Percentiles rank a stretch among this genome's conserved stretches.
Conservation (phyloP, 306 rosid species). For the Styphnolobium japonicum region DNA sequence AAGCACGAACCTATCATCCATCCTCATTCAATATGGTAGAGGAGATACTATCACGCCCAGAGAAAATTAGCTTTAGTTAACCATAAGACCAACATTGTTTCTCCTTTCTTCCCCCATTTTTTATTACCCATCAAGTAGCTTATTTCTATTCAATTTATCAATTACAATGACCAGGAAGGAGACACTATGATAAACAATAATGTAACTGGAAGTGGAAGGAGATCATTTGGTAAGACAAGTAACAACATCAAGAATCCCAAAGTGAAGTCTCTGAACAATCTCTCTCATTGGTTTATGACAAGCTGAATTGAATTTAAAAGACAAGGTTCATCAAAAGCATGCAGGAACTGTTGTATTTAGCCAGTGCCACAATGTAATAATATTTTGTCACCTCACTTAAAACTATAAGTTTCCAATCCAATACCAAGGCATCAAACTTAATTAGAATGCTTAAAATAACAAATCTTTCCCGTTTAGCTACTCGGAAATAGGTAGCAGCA, state of each 20-base stretch:
- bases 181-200: too few species aligned
- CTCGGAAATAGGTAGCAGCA: neutral
- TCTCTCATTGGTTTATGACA: neutral
- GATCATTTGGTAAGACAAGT: too few species aligned
- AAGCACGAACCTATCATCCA: neutral
- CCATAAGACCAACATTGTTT: neutral
- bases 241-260: too few species aligned
- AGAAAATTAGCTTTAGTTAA: too few species aligned
- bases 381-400: neutral
- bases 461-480: neutral
- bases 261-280: neutral
- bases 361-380: neutral
- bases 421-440: too few species aligned
- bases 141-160: slow-evolving; percentile 7
- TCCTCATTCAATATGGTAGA: too few species aligned
- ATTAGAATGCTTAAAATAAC: neutral
- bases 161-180: too few species aligned
- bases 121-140: neutral
- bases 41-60: too few species aligned
- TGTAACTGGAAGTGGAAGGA: too few species aligned
- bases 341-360: neutral
- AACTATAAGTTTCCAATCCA: too few species aligned
- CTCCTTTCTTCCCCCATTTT: neutral
- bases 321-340: neutral
- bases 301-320: neutral